Evolutionary conservation across 2,329 filamentous ascomycete species (phyloP).

Genomic region (Colletotrichum echinochloae): DNA sequence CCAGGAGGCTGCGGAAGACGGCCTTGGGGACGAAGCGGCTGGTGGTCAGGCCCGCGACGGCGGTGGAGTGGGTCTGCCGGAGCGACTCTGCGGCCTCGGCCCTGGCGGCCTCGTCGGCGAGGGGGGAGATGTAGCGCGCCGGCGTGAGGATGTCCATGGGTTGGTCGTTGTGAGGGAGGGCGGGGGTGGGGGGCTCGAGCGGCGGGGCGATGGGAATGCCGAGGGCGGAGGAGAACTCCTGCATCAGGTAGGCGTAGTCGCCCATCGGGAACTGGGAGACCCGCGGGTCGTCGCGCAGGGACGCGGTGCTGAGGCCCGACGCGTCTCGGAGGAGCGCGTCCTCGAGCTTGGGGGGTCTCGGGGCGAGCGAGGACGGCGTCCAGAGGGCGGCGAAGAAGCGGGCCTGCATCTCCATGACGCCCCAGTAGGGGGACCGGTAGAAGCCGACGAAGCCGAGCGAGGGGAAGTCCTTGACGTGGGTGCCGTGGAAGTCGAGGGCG

Average conservation of each 20-base stretch:
- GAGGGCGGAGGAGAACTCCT: constrained; percentile 73
- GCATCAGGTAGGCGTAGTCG: constrained; percentile 82
- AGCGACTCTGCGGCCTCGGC: constrained; percentile 58
- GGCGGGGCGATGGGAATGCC: constrained; percentile 59
- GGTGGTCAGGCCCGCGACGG: constrained; percentile 55
- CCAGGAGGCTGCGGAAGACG: constrained; percentile 78
- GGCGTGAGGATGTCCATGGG: constrained; percentile 68
- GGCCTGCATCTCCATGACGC: constrained; percentile 88
- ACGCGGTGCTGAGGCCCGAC: constrained; percentile 59
- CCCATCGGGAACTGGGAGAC: constrained; percentile 84
- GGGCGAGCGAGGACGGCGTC: constrained; percentile 51
- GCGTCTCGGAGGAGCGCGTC: constrained; percentile 58
- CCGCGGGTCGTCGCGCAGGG: constrained; percentile 64
- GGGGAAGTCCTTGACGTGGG: constrained; percentile 69
- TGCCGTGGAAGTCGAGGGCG: constrained; percentile 75
- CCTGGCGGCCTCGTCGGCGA: constrained; percentile 52
- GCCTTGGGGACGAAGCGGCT: constrained; percentile 71
- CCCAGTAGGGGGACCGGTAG: constrained; percentile 88
- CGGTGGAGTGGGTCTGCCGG: constrained; percentile 58
- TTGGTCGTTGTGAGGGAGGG: constrained; percentile 55
- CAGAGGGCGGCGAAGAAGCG: constrained; percentile 74
- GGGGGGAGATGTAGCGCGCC: constrained; percentile 61
- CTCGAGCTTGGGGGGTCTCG: constrained; percentile 46
- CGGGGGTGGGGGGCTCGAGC: constrained; percentile 49
- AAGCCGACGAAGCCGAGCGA: constrained; percentile 84